Base-by-base conservation (phyloP, 2,329 filamentous ascomycete genomes). In the Arachnomyces sp. region DNA sequence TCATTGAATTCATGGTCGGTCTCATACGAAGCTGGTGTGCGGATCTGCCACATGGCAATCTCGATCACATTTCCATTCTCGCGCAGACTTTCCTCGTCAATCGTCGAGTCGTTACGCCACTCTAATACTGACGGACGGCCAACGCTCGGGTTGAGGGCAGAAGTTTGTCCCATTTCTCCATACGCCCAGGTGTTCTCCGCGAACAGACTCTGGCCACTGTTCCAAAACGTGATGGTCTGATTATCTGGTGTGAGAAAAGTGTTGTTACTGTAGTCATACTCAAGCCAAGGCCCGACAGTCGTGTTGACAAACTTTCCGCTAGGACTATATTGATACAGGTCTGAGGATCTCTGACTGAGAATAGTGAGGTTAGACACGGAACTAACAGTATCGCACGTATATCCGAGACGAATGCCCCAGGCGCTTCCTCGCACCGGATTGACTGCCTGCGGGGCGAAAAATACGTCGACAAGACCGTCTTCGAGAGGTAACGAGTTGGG, bases 341-440 rank as follows among this genome's bases (percentile, higher is more conserved):
- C 14, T 8, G 31, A 34, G 14, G 14, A 34, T 14, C 31, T 34
- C 30, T 38, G 35, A 14, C 15, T 32, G 14, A 47, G 42, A 29
- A 47, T 42, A 14, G 38, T 44, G 17, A 47, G 44, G 15, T 47
- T 32, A 16, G 38, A 42, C n/a, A 17, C 32, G 11, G 42, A 39
- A 12, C 36, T 28, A 11, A 44, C 44, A 12, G 44, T 17, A 8
- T 33, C 29, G 25, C 44, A 47, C 17, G 34, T 42, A 33, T 44
- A 47, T 11, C 35, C 31, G 3, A 47, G 20, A n/a, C 34, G 38
- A 16, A 47, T 32, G 12, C 44, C 44, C 44, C 44, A 47, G 8
- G 39, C 32, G 11, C 30, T 35, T 6, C 44, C 44, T 12, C 32
- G 14, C 2, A 46, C 20, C 20, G 44, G 44, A 14, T 17, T 12